Evolutionary conservation across 352 stramenopile species (phyloP).

Genomic region (Phytopythium chamaehyphon): DNA sequence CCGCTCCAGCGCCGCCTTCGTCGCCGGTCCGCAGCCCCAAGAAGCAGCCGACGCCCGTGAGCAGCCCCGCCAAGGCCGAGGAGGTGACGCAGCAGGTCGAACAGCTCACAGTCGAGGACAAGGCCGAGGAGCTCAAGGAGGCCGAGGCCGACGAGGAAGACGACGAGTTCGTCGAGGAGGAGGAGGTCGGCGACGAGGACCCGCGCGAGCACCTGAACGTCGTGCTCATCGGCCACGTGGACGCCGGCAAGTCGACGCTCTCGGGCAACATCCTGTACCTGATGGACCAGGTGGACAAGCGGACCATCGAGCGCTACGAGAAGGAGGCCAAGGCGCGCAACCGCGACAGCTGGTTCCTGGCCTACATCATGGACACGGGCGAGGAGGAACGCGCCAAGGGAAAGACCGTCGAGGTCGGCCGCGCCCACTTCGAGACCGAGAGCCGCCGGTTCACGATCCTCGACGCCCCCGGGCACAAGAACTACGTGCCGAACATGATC

Average conservation of each 20-base stretch:
- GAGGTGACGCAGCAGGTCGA: constrained; percentile 17
- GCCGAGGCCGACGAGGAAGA: constrained; percentile 26
- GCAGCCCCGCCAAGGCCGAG: constrained; percentile 8
- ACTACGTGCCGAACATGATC: constrained; percentile 99
- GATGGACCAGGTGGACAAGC: constrained; percentile 98
- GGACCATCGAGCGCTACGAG: constrained; percentile 99
- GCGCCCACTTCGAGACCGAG: constrained; percentile 96
- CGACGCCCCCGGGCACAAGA: constrained; percentile 98
- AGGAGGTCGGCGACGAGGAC: constrained; percentile 88
- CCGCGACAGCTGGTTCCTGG: constrained; percentile 91
- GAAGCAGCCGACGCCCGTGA: constrained; percentile 22
- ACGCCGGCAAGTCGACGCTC: constrained; percentile 98
- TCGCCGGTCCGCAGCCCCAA: constrained; percentile 12
- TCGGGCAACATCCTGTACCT: constrained; percentile 98
- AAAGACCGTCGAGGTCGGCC: constrained; percentile 86
- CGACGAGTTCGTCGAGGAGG: constrained; percentile 55
- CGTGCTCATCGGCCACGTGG: constrained; percentile 99
- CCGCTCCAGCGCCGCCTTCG: no score
- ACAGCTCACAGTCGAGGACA: constrained; percentile 10
- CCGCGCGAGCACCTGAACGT: constrained; percentile 98
- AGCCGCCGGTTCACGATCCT: constrained; percentile 97
- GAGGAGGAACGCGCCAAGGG: constrained; percentile 97
- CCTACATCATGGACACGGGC: constrained; percentile 99
- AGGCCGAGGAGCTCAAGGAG: constrained; percentile 19
- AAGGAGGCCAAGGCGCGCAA: constrained; percentile 94